Percentiles rank a stretch among this genome's conserved stretches.
Evolutionary conservation across 2,329 filamentous ascomycete genomes (phyloP).

Genomic region (Beauveria sp.): DNA sequence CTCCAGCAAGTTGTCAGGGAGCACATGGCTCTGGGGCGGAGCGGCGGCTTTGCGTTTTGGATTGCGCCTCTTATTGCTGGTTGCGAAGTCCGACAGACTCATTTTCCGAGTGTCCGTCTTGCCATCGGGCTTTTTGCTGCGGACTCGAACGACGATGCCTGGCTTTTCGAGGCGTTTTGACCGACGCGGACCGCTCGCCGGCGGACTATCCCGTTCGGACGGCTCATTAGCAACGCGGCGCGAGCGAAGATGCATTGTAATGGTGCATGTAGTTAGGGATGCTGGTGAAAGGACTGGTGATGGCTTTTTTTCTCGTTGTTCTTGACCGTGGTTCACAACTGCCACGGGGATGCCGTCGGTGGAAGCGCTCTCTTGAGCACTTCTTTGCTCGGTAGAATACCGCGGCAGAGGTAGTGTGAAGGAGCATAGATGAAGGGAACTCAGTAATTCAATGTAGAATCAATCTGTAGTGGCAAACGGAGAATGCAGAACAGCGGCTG

Average conservation of each 20-base stretch:
- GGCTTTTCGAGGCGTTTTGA: background rate
- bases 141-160: background rate
- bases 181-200: background rate
- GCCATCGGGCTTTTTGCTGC: background rate
- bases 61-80: slow-evolving; percentile 25
- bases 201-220: background rate
- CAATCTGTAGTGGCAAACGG: background rate
- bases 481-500: background rate
- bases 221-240: background rate
- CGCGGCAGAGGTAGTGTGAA: background rate
- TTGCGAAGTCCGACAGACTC: slow-evolving; percentile 3
- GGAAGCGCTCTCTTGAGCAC: background rate
- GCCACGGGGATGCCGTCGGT: background rate
- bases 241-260: background rate
- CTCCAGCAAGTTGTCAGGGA: slow-evolving; percentile 35
- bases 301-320: background rate
- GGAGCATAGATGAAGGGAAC: background rate
- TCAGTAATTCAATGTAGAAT: background rate
- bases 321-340: background rate
- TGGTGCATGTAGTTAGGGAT: background rate
- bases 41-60: slow-evolving; percentile 38
- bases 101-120: background rate
- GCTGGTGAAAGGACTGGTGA: background rate
- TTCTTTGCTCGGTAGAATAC: background rate
- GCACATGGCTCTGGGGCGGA: slow-evolving; percentile 20